These are phyloP conservation scores for Plasmodium fragile DNA, from an alignment of 169 alveolate species.

Conservation along the genomic window DNA sequence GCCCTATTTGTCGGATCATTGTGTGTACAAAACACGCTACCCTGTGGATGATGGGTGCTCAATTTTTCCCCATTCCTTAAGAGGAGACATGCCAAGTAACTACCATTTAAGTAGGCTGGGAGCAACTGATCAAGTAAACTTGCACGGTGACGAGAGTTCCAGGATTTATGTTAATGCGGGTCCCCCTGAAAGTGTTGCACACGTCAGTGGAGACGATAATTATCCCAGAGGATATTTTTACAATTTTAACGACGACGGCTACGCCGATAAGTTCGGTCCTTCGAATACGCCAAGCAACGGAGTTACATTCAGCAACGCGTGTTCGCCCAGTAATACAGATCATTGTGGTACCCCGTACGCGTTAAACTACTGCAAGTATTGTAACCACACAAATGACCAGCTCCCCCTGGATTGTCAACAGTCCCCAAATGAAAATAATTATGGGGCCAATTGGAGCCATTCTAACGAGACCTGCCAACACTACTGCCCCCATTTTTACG, in stretches of 20 bases:
- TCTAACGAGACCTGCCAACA: background rate
- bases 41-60: background rate
- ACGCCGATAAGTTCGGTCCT: background rate
- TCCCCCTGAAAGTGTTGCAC: background rate
- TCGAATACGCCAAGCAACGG: background rate
- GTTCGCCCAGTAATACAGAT: background rate
- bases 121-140: background rate
- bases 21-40: background rate
- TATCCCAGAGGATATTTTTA: background rate
- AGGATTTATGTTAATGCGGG: background rate
- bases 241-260: background rate
- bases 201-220: background rate
- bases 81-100: background rate
- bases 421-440: background rate
- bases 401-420: background rate
- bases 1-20: background rate
- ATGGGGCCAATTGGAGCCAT: background rate
- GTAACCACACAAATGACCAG: background rate
- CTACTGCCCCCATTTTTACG: background rate
- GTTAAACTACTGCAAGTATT: background rate
- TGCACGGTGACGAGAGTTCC: background rate
- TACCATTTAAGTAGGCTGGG: background rate
- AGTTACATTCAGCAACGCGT: background rate
- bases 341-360: background rate
- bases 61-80: background rate